phyloP scores from a whole-genome alignment of 805 yeast genomes.

The Schizosaccharomyces lindneri region DNA sequence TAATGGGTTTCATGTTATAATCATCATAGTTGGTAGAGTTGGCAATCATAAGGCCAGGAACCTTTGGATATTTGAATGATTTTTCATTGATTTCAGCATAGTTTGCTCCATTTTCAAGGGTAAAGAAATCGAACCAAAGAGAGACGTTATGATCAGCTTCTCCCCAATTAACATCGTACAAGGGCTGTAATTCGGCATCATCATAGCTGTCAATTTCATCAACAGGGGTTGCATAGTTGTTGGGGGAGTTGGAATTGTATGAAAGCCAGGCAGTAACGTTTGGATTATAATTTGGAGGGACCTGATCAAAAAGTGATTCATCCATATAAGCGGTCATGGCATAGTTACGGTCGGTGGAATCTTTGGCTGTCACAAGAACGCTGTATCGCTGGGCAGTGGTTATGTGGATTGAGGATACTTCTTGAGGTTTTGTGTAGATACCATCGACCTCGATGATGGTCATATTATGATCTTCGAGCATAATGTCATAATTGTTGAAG shows the following conservation, averaged over 20 bases:
- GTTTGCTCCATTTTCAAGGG: slow-evolving; percentile 64
- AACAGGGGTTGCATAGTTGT: slow-evolving; percentile 17
- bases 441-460: slow-evolving; percentile 87
- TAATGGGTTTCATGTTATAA: slow-evolving; percentile 26
- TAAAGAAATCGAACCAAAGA: slow-evolving; percentile 62
- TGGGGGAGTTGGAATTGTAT: slow-evolving; percentile 23
- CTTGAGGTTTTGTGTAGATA: slow-evolving; percentile 29
- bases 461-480: slow-evolving; percentile 68
- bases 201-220: slow-evolving; percentile 32
- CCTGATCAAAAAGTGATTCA: slow-evolving; percentile 52
- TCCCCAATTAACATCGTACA: slow-evolving; percentile 25
- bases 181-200: slow-evolving; percentile 54
- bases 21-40: slow-evolving; percentile 29
- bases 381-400: slow-evolving; percentile 85
- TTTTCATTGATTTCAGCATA: slow-evolving; percentile 91
- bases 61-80: slow-evolving; percentile 55
- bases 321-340: slow-evolving; percentile 70
- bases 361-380: slow-evolving; percentile 50
- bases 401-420: slow-evolving; percentile 23
- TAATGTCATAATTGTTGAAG: slow-evolving; percentile 70
- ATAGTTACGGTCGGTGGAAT: slow-evolving; percentile 33
- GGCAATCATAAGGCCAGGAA: slow-evolving; percentile 66
- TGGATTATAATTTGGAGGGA: slow-evolving; percentile 37
- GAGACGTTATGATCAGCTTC: slow-evolving; percentile 49
- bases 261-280: slow-evolving; percentile 56